Evolutionary conservation across 2,329 filamentous ascomycete genomes (phyloP), one percentile per base, ranked within the genome.

Genomic region (Aspergillus sp.): DNA sequence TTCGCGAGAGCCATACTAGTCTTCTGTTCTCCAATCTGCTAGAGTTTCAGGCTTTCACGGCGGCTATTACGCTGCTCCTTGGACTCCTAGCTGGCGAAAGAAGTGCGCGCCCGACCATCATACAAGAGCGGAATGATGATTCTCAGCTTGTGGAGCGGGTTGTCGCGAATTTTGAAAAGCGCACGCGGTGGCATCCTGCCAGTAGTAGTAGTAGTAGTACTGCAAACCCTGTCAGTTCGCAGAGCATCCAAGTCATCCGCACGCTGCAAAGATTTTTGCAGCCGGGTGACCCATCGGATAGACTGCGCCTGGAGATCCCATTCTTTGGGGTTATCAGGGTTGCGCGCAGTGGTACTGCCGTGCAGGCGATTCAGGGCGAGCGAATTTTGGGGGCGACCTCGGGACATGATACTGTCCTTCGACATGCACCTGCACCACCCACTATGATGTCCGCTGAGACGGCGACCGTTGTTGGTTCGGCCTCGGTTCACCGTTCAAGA

Each of bases 291-390:
- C 15, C 13, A 15, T 54, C 34, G 7, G 51, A n/a, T 11, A 22
- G 51, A 43, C n/a, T 54, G 19, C 30, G 51, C 13, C 7, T 54
- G n/a, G 51, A 54, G n/a, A 54, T 45, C 19, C 51, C 51, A 7
- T 54, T 45, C 41, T 54, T 54, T 11, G 51, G 51, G 5, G 34
- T 54, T 38, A 54, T 54, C 19, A 38, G n/a, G 30, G 41, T 54
- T 7, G 51, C 34, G 3, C 17, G 51, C 31, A 47, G 45, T n/a
- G 51, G 51, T 22, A 2, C 25, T 28, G 31, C 51, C n/a, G 51
- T 54, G 23, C 51, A 54, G 38, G 30, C 51, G 31, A n/a, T 54
- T 3, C 30, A 43, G 30, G 51, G 51, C 17, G 51, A 54, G 19
- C 30, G 51, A 3, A 7, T 54, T 17, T 30, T 54, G 6, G 51